These are phyloP conservation scores for Macrolepiota fuliginosa DNA, from an alignment of 768 basidiomycete genomes.

Conservation along the genomic window DNA sequence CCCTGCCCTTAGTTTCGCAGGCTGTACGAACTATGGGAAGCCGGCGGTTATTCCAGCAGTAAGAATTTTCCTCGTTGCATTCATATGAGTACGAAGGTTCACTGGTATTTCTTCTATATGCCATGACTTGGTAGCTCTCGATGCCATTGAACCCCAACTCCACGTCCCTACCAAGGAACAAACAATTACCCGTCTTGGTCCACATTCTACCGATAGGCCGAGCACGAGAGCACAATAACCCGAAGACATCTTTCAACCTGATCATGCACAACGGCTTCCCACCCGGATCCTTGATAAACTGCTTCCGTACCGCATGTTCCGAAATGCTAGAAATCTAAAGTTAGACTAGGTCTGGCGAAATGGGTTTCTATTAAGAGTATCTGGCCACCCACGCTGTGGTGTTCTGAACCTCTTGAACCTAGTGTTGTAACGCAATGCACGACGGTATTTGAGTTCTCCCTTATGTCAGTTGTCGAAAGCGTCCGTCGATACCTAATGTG, in stretches of 20 bases:
- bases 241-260: neutral
- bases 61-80: neutral
- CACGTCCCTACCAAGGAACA: neutral
- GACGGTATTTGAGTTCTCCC: neutral
- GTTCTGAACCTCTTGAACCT: neutral
- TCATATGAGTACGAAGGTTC: neutral
- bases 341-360: neutral
- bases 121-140: neutral
- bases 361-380: slow-evolving; percentile 7
- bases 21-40: neutral
- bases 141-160: neutral
- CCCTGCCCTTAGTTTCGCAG: neutral
- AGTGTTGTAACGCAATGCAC: no score
- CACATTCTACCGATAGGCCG: slow-evolving; percentile 1
- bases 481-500: neutral
- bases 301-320: slow-evolving; percentile 1
- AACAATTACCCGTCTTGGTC: neutral
- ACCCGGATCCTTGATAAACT: neutral
- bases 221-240: neutral
- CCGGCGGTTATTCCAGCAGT: neutral
- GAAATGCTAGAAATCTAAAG: neutral
- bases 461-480: neutral
- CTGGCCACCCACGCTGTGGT: neutral
- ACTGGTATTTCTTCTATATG: neutral
- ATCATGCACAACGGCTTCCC: neutral